Evolutionary conservation across 1,284 basidiomycete genomes (phyloP).

Genomic region (Exobasidium cylindrosporum): DNA sequence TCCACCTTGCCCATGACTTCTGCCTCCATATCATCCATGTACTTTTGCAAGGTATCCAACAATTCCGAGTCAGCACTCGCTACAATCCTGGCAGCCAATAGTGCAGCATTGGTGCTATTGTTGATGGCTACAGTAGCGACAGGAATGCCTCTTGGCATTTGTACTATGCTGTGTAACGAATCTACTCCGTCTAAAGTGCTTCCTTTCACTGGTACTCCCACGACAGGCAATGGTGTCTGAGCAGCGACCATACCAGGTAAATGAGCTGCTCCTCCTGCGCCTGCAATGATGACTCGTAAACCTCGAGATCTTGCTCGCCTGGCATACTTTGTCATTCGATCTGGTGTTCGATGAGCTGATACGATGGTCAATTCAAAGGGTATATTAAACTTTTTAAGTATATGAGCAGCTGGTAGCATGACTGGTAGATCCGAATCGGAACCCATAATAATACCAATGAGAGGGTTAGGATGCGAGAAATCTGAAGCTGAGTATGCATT

Average conservation of each 20-base stretch:
- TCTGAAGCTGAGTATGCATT: constrained; percentile 39
- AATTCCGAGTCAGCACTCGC: constrained; percentile 68
- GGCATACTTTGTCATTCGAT: constrained; percentile 80
- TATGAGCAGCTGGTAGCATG: constrained; percentile 83
- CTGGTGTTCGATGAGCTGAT: constrained; percentile 91
- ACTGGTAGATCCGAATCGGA: constrained; percentile 95
- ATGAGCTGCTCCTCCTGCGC: constrained; percentile 95
- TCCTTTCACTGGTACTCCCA: constrained; percentile 95
- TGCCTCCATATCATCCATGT: constrained; percentile 71
- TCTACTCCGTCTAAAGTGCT: constrained; percentile 92
- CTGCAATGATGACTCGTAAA: constrained; percentile 77
- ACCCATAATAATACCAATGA: constrained; percentile 96
- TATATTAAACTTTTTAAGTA: constrained; percentile 76
- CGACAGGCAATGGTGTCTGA: constrained; percentile 85
- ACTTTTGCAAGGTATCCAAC: constrained; percentile 69
- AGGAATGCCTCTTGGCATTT: constrained; percentile 98
- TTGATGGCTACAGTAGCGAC: constrained; percentile 97
- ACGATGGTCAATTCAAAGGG: constrained; percentile 95
- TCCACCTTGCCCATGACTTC: constrained; percentile 84
- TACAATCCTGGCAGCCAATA: constrained; percentile 86
- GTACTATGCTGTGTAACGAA: constrained; percentile 92
- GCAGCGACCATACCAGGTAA: constrained; percentile 97
- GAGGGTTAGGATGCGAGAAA: constrained; percentile 64
- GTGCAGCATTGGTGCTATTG: constrained; percentile 87
- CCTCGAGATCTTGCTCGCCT: constrained; percentile 73